phyloP scores from a whole-genome alignment of 2,329 filamentous ascomycete species.

The Capronia epimyces region DNA sequence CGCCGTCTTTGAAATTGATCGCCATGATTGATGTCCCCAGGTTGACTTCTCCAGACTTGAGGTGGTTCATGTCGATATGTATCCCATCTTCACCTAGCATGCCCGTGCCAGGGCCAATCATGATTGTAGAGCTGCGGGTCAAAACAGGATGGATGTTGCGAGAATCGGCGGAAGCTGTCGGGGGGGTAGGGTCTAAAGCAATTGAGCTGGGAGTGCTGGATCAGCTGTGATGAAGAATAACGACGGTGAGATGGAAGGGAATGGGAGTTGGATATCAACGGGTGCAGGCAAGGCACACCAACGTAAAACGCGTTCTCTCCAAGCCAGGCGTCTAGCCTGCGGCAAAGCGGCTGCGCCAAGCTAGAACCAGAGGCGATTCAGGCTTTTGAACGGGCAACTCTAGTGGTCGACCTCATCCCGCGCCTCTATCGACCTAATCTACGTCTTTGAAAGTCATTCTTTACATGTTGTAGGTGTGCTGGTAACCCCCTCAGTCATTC shows the following conservation, averaged over 20 bases:
- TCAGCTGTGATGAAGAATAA: neutral
- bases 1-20: constrained; percentile 96
- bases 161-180: neutral
- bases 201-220: neutral
- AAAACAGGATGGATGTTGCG: neutral
- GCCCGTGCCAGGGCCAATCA: constrained; percentile 41
- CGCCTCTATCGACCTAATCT: no score
- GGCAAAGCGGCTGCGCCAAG: constrained; percentile 1
- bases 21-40: constrained; percentile 99
- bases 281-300: constrained; percentile 14
- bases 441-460: no score
- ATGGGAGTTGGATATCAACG: neutral
- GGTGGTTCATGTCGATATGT: constrained; percentile 95
- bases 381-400: no score
- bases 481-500: no score
- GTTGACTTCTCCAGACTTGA: constrained; percentile 99
- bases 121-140: constrained; percentile 26
- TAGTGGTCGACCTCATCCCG: no score
- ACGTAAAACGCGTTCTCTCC: neutral
- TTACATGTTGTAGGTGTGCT: no score
- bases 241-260: constrained; percentile 3
- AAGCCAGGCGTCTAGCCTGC: neutral
- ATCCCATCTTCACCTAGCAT: constrained; percentile 72
- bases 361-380: neutral
- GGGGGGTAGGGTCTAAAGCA: neutral